Conservation (phyloP, 306 rosid species). For the Quercus mongolica region DNA sequence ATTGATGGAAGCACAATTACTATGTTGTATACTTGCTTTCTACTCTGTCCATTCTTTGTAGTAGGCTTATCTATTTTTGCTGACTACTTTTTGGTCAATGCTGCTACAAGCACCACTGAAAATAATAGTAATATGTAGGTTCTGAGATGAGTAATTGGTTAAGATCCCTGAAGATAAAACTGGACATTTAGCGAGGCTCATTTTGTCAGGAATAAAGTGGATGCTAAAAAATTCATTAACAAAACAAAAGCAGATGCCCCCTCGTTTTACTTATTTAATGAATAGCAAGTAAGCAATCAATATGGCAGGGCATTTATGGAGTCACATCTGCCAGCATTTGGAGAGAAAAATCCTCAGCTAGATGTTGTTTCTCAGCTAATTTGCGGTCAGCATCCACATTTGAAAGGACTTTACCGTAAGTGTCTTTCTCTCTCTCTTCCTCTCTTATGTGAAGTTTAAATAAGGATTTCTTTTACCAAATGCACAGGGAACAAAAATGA, state of each 20-base stretch:
- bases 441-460: not conserved
- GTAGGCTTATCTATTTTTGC: not conserved
- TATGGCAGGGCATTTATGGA: conserved; percentile 81
- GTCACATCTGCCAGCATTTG: conserved; percentile 57
- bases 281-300: not conserved
- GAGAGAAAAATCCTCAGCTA: conserved; percentile 77
- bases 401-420: conserved; percentile 77
- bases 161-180: not conserved
- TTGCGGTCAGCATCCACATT: conserved; percentile 90
- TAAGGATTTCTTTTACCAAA: conserved; percentile 11
- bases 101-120: not conserved
- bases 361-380: conserved; percentile 80
- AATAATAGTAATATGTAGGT: not conserved
- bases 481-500: conserved; percentile 62
- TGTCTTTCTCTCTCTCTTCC: not conserved
- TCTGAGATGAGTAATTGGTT: not conserved
- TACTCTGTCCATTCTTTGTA: not conserved
- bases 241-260: no score
- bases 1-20: not conserved
- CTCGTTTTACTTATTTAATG: not conserved
- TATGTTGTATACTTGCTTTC: not conserved
- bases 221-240: not conserved
- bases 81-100: not conserved
- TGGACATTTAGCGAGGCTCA: not conserved
- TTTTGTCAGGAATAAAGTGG: not conserved